Conservation (phyloP, 2,329 filamentous ascomycete species). For the Pochonia chlamydosporia region DNA sequence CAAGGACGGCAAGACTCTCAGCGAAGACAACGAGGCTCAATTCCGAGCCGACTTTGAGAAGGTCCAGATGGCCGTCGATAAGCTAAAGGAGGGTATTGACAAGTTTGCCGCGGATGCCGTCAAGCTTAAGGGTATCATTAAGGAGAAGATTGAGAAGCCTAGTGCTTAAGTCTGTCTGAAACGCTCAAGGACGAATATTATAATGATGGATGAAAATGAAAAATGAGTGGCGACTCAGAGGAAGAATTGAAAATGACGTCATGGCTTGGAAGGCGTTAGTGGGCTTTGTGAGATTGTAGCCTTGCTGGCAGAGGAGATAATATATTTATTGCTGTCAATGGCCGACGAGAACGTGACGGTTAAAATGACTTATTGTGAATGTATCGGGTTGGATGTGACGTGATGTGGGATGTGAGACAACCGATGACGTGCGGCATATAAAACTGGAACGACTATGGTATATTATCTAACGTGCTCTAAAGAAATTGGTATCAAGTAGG, state of each 20-base stretch:
- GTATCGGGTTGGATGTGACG: too few species aligned
- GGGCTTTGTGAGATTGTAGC: neutral
- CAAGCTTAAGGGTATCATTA: slow-evolving; percentile 88
- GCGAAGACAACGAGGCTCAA: slow-evolving; percentile 70
- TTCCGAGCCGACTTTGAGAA: slow-evolving; percentile 99
- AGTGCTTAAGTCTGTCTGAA: slow-evolving; percentile 12
- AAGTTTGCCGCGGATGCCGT: slow-evolving; percentile 96
- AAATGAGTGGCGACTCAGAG: too few species aligned
- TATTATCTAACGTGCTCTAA: too few species aligned
- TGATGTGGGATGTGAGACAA: too few species aligned
- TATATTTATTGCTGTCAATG: too few species aligned
- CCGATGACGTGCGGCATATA: too few species aligned
- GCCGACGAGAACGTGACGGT: too few species aligned
- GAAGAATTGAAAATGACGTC: slow-evolving; percentile 3
- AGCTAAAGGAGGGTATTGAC: slow-evolving; percentile 98
- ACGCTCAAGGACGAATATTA: slow-evolving; percentile 28
- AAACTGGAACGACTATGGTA: too few species aligned
- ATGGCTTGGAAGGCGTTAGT: neutral
- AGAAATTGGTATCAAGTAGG: neutral
- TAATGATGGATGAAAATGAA: neutral
- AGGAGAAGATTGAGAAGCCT: slow-evolving; percentile 92
- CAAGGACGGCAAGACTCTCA: too few species aligned
- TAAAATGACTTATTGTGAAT: too few species aligned
- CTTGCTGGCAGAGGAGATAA: neutral
- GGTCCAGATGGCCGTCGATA: slow-evolving; percentile 98